Base-by-base conservation (phyloP, 306 rosid genomes). In the Morella rubra region DNA sequence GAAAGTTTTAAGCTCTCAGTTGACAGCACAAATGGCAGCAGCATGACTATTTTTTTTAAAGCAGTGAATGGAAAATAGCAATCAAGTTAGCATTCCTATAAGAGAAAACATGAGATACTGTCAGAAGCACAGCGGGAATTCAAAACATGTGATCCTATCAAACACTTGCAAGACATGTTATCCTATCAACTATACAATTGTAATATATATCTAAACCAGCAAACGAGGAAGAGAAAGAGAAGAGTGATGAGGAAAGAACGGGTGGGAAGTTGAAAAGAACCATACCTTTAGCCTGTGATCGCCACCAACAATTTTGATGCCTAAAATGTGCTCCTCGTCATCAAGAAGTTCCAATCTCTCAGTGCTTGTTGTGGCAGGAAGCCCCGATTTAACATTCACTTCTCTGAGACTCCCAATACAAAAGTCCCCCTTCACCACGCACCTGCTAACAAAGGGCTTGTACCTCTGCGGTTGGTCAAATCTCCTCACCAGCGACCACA, bases 401-500 rank as follows among this genome's bases (percentile, higher is more conserved):
- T 93, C 98, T 84, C 98, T 88, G 56, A 93, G 87, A 56, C 96
- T 91, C 72, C 98, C 98, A 83, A 93, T 91, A 59, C 93, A 91
- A 85, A 93, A 94, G 72, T 89, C 91, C 27, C 96, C 98, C 74
- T 71, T 86, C 89, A 93, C 80, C 58, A 86, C 81, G 69, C 98
- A 93, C 77, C 95, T 84, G 84, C 97, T 93, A 7, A 93, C 89
- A 88, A 93, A 93, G 20, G 98, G 98, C 77, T 93, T 93, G 74
- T 93, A 93, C 68, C 84, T 93, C 81, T 93, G 96, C 0, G 98
- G 98, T 73, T 93, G 98, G 85, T 93, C 98, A 64, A 93, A 93
- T 83, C 98, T 85, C 83, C 98, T 89, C 69, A 96, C 99, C 87
- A 96, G 72, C 5, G 99, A 96, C 99, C 99, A 96, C 22, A 96